Evolutionary conservation across 2,329 filamentous ascomycete species (phyloP).

Genomic region (Lachnellula subtilissima): DNA sequence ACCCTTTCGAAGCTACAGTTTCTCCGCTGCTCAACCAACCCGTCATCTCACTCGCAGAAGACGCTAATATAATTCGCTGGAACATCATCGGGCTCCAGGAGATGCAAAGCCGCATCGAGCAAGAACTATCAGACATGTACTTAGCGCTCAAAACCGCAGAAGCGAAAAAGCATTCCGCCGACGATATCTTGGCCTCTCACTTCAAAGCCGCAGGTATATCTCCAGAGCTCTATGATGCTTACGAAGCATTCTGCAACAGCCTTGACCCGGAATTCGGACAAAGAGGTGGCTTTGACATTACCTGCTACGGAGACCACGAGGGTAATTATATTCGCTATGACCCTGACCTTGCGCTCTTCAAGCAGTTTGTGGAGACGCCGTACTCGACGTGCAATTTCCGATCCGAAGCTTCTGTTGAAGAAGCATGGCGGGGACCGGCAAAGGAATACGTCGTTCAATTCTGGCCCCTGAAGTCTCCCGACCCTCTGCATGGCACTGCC

Average conservation of each 20-base stretch:
- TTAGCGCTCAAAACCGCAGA: not conserved
- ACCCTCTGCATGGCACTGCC: not conserved
- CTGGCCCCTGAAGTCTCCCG: slow-evolving; percentile 3
- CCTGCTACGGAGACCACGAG: not conserved
- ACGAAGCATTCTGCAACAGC: slow-evolving; percentile 4
- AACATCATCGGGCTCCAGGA: not conserved
- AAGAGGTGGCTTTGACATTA: slow-evolving; percentile 3
- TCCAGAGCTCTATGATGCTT: slow-evolving; percentile 4
- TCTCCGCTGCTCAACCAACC: too few relatives aligned
- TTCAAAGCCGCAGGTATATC: not conserved
- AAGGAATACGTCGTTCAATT: not conserved
- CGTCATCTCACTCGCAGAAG: not conserved
- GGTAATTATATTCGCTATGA: not conserved
- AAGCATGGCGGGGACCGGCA: not conserved
- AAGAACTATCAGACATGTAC: not conserved
- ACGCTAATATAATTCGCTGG: not conserved
- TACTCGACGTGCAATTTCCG: slow-evolving; percentile 4
- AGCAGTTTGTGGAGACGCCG: not conserved
- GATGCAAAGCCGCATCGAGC: not conserved
- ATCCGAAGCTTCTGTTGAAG: not conserved
- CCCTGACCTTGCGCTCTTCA: slow-evolving; percentile 1
- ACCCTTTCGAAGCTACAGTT: too few relatives aligned
- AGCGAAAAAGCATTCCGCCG: not conserved
- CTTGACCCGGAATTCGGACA: slow-evolving; percentile 6
- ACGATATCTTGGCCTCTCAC: not conserved